Conservation (phyloP, 163 green algal genomes). For the Volvox carteri region DNA sequence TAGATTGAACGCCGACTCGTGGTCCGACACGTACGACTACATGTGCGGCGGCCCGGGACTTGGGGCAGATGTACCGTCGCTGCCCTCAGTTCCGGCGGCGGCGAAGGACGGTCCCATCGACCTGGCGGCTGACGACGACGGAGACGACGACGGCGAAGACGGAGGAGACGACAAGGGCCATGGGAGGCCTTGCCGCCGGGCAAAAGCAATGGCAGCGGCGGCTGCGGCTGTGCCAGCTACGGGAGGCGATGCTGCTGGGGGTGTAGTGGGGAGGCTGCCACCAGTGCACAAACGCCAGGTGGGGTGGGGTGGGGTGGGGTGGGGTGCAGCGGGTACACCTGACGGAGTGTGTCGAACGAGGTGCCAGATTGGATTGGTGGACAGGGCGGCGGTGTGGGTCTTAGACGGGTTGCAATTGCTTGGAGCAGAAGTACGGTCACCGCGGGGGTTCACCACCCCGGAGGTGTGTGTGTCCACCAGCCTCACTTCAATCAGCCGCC, state of each 20-base stretch:
- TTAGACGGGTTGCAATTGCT: too few species aligned
- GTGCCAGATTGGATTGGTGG: too few species aligned
- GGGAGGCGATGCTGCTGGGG: background rate
- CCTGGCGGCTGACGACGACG: conserved; percentile 6
- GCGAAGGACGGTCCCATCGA: background rate
- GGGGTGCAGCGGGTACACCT: background rate
- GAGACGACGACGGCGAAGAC: background rate
- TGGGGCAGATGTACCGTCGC: too few species aligned
- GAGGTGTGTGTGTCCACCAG: too few species aligned
- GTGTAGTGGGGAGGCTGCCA: background rate
- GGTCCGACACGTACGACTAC: conserved; percentile 93
- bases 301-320: background rate
- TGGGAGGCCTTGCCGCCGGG: background rate
- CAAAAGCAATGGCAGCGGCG: too few species aligned
- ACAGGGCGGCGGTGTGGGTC: too few species aligned
- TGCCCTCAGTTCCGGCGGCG: background rate
- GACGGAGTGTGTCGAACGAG: too few species aligned
- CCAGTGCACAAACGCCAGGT: conserved; percentile 15
- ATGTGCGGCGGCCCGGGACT: conserved; percentile 69
- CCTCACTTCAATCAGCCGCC: too few species aligned
- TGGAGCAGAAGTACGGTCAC: too few species aligned
- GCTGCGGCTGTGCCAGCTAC: background rate
- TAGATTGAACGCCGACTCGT: conserved; percentile 75
- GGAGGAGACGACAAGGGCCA: background rate
- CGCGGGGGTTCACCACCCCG: too few species aligned